Conservation (phyloP, 83 land plant genomes). For the Diphasiastrum complanatum region DNA sequence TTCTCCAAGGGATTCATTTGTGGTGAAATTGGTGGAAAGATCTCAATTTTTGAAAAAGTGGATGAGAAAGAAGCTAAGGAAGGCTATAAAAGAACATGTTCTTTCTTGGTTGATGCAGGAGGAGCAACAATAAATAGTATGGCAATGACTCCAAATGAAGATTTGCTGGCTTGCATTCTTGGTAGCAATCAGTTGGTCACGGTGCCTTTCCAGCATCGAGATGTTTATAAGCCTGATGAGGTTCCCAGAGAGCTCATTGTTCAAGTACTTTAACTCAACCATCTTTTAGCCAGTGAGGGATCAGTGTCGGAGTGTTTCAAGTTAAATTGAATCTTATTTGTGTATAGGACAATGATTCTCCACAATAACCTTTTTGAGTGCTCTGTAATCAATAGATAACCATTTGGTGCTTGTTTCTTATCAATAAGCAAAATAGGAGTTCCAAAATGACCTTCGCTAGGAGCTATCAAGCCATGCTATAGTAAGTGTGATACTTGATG, state of each 20-base stretch:
- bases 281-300: no score
- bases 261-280: no score
- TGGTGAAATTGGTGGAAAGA: conserved; percentile 23
- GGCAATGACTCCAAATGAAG: conserved; percentile 30
- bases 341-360: no score
- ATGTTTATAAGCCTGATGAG: conserved; percentile 30
- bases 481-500: no score
- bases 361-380: not conserved
- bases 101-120: conserved; percentile 24
- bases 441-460: no score
- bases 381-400: no score
- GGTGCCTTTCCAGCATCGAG: conserved; percentile 31
- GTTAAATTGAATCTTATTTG: not conserved
- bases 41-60: conserved; percentile 20
- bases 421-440: no score
- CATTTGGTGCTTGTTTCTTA: no score
- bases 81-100: conserved; percentile 23
- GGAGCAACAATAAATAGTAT: conserved; percentile 21
- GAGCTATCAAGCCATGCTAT: no score
- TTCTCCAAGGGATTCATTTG: conserved; percentile 42
- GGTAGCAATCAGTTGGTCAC: conserved; percentile 26
- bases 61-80: conserved; percentile 28
- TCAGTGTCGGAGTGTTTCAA: no score
- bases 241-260: conserved; percentile 28
- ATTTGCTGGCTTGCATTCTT: conserved; percentile 24